Conservation (phyloP, 805 yeast genomes). For the Candida hispaniensis region DNA sequence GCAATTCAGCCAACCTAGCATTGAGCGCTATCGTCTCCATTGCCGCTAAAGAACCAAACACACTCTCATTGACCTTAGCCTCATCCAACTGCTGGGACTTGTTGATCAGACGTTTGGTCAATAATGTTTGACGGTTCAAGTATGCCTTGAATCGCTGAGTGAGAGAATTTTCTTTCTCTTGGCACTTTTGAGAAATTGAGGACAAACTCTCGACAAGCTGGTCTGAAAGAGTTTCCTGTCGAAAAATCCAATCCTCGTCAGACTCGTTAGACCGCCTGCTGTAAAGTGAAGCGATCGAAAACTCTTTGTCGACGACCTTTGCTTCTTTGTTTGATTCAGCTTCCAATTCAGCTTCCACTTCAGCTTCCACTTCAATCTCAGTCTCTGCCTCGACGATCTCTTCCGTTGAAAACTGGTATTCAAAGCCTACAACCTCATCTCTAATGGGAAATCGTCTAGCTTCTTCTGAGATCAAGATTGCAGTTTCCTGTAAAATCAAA, state of each 20-base stretch:
- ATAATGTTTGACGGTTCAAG: slow-evolving; percentile 24
- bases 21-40: slow-evolving; percentile 22
- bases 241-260: slow-evolving; percentile 1
- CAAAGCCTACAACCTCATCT: slow-evolving; percentile 23
- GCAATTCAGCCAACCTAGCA: slow-evolving; percentile 19
- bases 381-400: slow-evolving; percentile 8
- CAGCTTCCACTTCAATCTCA: slow-evolving; percentile 23
- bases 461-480: slow-evolving; percentile 20
- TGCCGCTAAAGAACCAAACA: slow-evolving; percentile 18
- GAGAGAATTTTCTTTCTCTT: slow-evolving; percentile 28
- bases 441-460: slow-evolving; percentile 22
- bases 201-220: slow-evolving; percentile 15
- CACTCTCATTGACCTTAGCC: slow-evolving; percentile 16
- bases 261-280: slow-evolving; percentile 1
- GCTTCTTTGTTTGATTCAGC: slow-evolving; percentile 19
- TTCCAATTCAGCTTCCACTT: slow-evolving; percentile 11
- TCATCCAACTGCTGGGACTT: slow-evolving; percentile 17
- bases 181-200: slow-evolving; percentile 22
- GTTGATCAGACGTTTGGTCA: slow-evolving; percentile 21
- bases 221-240: slow-evolving; percentile 18
- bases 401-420: slow-evolving; percentile 13
- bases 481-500: slow-evolving; percentile 1
- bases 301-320: not conserved
- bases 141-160: slow-evolving; percentile 29
- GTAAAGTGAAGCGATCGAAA: not conserved